phyloP scores from a whole-genome alignment of 768 basidiomycete species.

The Flagelloscypha sp. region DNA sequence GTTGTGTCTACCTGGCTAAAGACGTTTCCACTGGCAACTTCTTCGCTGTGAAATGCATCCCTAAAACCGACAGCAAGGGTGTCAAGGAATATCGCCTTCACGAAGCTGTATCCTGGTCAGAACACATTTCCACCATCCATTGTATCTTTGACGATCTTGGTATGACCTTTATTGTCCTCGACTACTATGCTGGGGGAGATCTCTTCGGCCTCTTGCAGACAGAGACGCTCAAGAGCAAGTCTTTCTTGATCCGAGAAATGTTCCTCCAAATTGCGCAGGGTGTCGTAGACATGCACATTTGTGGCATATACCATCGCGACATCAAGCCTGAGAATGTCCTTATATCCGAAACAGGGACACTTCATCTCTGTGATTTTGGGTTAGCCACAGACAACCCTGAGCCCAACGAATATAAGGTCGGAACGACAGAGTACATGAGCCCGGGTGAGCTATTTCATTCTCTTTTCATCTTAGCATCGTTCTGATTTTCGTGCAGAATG shows the following conservation, averaged over 20 bases:
- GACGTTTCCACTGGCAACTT: constrained; percentile 35
- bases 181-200: constrained; percentile 53
- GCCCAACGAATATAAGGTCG: constrained; percentile 46
- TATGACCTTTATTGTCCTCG: constrained; percentile 61
- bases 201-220: constrained; percentile 67
- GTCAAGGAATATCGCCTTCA: constrained; percentile 65
- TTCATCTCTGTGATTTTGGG: constrained; percentile 76
- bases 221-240: constrained; percentile 38
- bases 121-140: constrained; percentile 63
- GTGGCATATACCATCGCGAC: constrained; percentile 75
- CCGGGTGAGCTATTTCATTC: constrained; percentile 39
- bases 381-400: constrained; percentile 42
- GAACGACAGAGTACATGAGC: constrained; percentile 61
- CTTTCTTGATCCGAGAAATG: constrained; percentile 57
- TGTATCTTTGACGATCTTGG: constrained; percentile 50
- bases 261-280: constrained; percentile 80
- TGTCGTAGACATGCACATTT: constrained; percentile 62
- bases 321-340: constrained; percentile 83
- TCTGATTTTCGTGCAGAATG: too few species aligned
- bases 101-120: constrained; percentile 40
- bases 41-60: constrained; percentile 75
- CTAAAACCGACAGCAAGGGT: too few species aligned
- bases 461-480: too few species aligned
- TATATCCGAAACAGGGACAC: constrained; percentile 42
- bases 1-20: constrained; percentile 67